Evolutionary conservation across 2,329 filamentous ascomycete species (phyloP), one percentile per base, ranked within the genome.

Genomic region (Epichloe gansuensis): DNA sequence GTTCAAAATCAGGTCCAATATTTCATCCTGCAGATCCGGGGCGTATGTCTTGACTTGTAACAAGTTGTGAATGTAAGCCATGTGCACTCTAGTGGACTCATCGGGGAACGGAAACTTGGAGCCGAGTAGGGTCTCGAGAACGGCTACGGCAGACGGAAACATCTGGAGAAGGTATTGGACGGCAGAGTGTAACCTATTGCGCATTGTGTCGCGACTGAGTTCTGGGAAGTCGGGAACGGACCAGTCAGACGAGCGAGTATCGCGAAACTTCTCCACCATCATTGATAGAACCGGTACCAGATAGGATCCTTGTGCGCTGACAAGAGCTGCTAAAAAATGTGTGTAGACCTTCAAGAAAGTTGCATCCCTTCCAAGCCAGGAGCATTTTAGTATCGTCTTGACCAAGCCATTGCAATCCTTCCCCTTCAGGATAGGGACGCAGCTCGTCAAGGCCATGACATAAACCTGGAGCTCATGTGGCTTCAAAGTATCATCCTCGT

Each of bases 31-130:
- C 38, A 96, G 71, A 54, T 87, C 83, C 0, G 88, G 84, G 1
- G 85, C 80, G 63, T 95, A 95, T 47, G 81, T 76, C 50, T 85
- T 82, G 36, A 97, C 73, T 53, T 77, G 80, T 27, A 97, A 72
- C 9, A 97, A 72, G 63, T 97, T 95, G 60, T 85, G 78, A 53
- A 95, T 84, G 62, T 94, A 98, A n/a, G 84, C 81, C 59, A 91
- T 80, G 64, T 95, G 89, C n/a, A 80, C 76, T 57, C 82, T 83
- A 56, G 85, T 84, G 4, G 84, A 81, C 50, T 95, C 87, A 56
- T 84, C 84, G 48, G 85, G 76, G 54, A 82, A 87, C 1, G 89
- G 89, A 55, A 94, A 95, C 42, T 82, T 83, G 48, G 73, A 67
- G 47, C 77, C 69, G 40, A 95, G 67, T 47, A 89, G 72, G 36